Evolutionary conservation across 495 filamentous ascomycete genomes (phyloP).

Genomic region (Penicillium cosmopolitanum): DNA sequence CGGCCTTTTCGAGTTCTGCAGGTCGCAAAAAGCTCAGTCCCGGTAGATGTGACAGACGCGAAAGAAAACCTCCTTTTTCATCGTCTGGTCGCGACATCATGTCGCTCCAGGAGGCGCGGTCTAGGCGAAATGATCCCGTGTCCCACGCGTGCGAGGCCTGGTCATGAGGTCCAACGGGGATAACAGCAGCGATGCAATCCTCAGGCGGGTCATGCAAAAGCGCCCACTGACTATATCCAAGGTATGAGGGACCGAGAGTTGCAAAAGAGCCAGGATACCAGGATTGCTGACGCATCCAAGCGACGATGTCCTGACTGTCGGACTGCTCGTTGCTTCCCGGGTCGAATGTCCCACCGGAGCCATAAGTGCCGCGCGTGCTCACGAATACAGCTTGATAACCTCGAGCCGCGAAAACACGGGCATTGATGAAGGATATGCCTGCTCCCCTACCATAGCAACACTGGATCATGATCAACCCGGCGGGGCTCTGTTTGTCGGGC

Average conservation of each 20-base stretch:
- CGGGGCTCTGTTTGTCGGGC: conserved; percentile 11
- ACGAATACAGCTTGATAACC: conserved; percentile 35
- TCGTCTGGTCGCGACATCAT: conserved; percentile 16
- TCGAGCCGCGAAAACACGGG: conserved; percentile 32
- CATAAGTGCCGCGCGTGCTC: conserved; percentile 34
- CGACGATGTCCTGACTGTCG: conserved; percentile 37
- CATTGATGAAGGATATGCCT: conserved; percentile 23
- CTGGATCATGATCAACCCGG: conserved; percentile 28
- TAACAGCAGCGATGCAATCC: conserved; percentile 33
- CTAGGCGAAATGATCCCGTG: conserved; percentile 30
- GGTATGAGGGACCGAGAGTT: conserved; percentile 34
- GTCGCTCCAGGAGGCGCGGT: conserved; percentile 30
- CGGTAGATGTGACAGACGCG: conserved; percentile 15
- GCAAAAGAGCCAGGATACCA: conserved; percentile 41
- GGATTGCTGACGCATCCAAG: conserved; percentile 38
- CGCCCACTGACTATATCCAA: conserved; percentile 38
- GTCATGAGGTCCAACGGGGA: conserved; percentile 30
- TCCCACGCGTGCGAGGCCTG: conserved; percentile 25
- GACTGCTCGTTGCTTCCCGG: conserved; percentile 22
- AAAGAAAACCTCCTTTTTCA: conserved; percentile 16
- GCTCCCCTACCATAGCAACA: conserved; percentile 29
- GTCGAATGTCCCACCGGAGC: conserved; percentile 28
- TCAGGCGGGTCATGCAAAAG: conserved; percentile 29
- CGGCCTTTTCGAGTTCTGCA: conserved; percentile 14
- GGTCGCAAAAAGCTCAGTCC: conserved; percentile 21